Evolutionary conservation across 805 yeast species (phyloP).

Genomic region (Saccharomycopsis sp.): DNA sequence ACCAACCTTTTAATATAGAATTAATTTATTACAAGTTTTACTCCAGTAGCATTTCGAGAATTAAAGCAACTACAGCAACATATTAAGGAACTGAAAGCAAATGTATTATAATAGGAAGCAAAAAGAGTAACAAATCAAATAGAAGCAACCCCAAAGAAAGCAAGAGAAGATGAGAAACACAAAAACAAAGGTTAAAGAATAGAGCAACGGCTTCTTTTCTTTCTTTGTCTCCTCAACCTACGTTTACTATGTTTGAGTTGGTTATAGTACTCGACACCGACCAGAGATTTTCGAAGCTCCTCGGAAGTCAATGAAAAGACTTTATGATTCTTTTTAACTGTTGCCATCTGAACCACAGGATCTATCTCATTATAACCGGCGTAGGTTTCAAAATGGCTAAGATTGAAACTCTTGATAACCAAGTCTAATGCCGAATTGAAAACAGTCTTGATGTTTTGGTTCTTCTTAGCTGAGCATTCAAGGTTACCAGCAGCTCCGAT

Average conservation of each 20-base stretch:
- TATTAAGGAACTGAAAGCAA: background rate
- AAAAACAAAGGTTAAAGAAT: background rate
- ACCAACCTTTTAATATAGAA: too few relatives aligned
- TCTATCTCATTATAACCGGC: background rate
- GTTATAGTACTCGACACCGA: background rate
- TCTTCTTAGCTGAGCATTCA: constrained; percentile 72
- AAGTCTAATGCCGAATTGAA: constrained; percentile 50
- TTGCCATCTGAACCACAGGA: background rate
- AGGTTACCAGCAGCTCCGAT: constrained; percentile 67
- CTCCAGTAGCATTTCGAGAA: too few relatives aligned
- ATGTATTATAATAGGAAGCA: background rate
- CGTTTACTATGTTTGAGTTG: background rate
- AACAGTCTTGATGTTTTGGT: constrained; percentile 58
- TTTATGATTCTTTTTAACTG: background rate
- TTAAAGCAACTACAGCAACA: too few relatives aligned
- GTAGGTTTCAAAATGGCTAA: background rate
- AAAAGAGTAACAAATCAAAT: too few relatives aligned
- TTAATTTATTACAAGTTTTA: too few relatives aligned
- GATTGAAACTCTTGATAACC: background rate
- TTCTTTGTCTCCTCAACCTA: background rate
- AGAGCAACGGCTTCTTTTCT: constrained; percentile 1
- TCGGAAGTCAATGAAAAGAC: background rate
- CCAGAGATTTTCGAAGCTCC: background rate
- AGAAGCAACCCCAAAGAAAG: background rate
- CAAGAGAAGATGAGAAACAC: background rate